A percentile compares a stretch with the other conserved stretches of the same genome.
These are phyloP conservation scores for Talaromyces stipitatus DNA, from an alignment of 495 filamentous ascomycete species.

Conservation along the genomic window DNA sequence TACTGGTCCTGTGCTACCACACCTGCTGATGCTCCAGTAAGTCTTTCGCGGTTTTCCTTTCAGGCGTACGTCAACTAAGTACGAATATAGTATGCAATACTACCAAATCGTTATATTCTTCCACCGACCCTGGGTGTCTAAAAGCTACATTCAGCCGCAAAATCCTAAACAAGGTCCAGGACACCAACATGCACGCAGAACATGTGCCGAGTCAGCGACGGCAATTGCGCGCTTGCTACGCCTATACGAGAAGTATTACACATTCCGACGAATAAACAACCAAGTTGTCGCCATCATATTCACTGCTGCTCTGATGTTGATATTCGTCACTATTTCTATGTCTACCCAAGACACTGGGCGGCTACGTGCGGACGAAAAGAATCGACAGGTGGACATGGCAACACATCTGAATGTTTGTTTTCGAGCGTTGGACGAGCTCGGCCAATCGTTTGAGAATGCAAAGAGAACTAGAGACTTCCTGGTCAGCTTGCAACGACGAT, in stretches of 20 bases:
- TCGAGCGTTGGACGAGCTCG: conserved; percentile 37
- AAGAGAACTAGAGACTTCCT: conserved; percentile 39
- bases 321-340: conserved; percentile 38
- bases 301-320: conserved; percentile 41
- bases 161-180: conserved; percentile 36
- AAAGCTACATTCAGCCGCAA: conserved; percentile 39
- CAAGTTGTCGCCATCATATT: conserved; percentile 44
- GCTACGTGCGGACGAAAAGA: neutral
- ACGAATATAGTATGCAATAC: conserved; percentile 42
- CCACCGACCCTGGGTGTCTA: conserved; percentile 44
- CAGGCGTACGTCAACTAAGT: neutral
- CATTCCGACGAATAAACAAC: conserved; percentile 43
- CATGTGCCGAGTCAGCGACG: conserved; percentile 41
- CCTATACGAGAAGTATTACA: conserved; percentile 42
- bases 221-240: conserved; percentile 37
- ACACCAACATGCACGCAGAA: conserved; percentile 37
- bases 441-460: conserved; percentile 40
- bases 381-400: conserved; percentile 31
- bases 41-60: conserved; percentile 1
- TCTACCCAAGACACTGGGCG: conserved; percentile 13
- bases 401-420: conserved; percentile 41
- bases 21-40: conserved; percentile 43
- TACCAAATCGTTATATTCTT: conserved; percentile 45
- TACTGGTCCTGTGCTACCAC: conserved; percentile 29
- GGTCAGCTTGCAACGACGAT: conserved; percentile 37